A percentile compares a stretch with the other conserved stretches of the same genome.
Evolutionary conservation across 169 alveolate species (phyloP).

Genomic region (Amoebophrya sp.): DNA sequence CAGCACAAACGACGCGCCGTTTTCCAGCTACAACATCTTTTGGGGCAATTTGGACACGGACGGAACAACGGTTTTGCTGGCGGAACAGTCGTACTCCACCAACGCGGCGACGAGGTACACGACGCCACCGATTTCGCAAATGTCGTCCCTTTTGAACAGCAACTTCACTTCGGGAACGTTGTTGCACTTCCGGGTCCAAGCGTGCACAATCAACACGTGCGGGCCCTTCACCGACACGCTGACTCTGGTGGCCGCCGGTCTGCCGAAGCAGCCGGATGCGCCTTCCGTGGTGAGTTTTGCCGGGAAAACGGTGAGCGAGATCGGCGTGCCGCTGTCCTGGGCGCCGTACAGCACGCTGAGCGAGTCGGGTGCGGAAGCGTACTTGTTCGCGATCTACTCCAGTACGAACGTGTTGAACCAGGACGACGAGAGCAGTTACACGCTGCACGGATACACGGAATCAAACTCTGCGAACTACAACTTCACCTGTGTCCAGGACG

Average conservation of each 20-base stretch:
- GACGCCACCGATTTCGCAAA: neutral
- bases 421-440: neutral
- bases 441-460: neutral
- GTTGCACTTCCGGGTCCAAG: neutral
- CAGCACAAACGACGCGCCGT: neutral
- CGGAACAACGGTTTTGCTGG: neutral
- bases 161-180: neutral
- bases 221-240: neutral
- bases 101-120: neutral
- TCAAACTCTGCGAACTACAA: neutral
- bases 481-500: neutral
- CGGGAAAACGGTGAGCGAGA: neutral
- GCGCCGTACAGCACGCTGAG: neutral
- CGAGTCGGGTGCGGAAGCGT: neutral
- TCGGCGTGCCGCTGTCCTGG: constrained; percentile 17
- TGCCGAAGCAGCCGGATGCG: neutral
- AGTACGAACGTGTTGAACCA: neutral
- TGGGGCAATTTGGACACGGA: neutral
- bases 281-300: neutral
- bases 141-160: neutral
- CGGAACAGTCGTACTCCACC: neutral
- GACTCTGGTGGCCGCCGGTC: neutral
- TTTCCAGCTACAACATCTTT: neutral
- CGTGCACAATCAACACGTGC: neutral
- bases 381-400: neutral